Percentiles rank a stretch among this genome's conserved stretches.
Conservation (phyloP, 805 yeast genomes). For the Wickerhamia fluorescens region DNA sequence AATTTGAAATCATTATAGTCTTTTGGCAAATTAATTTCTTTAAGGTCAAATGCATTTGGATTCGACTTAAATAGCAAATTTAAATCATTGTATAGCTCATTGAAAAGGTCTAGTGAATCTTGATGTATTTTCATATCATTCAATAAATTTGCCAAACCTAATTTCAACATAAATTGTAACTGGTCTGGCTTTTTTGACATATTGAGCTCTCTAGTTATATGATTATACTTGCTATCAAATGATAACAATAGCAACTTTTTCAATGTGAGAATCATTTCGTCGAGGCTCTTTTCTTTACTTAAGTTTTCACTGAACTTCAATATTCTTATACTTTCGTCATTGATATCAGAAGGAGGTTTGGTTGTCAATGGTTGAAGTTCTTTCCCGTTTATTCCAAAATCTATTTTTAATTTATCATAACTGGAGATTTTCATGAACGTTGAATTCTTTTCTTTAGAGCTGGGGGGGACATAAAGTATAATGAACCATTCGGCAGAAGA, state of each 20-base stretch:
- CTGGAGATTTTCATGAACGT: slow-evolving; percentile 39
- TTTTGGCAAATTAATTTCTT: background rate
- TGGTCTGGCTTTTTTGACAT: background rate
- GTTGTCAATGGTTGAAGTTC: slow-evolving; percentile 15
- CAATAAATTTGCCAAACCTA: slow-evolving; percentile 45
- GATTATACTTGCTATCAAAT: slow-evolving; percentile 29
- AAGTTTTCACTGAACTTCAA: slow-evolving; percentile 31
- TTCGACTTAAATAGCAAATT: background rate
- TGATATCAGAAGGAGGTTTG: slow-evolving; percentile 10
- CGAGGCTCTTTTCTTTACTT: slow-evolving; percentile 47
- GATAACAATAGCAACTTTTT: slow-evolving; percentile 47
- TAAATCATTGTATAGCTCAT: slow-evolving; percentile 31
- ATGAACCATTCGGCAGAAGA: slow-evolving; percentile 55
- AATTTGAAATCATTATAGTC: slow-evolving; percentile 1
- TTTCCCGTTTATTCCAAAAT: slow-evolving; percentile 40
- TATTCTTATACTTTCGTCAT: slow-evolving; percentile 16
- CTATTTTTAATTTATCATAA: slow-evolving; percentile 48
- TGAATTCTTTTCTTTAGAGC: slow-evolving; percentile 26
- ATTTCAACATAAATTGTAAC: slow-evolving; percentile 34
- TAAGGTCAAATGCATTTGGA: background rate
- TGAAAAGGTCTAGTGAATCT: slow-evolving; percentile 52
- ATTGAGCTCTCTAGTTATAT: slow-evolving; percentile 4
- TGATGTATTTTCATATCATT: slow-evolving; percentile 51
- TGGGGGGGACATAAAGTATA: slow-evolving; percentile 41
- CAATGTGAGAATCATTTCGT: slow-evolving; percentile 33